phyloP scores from a whole-genome alignment of 1,139 yeast genomes.

The Debaryomyces psychrophilus region DNA sequence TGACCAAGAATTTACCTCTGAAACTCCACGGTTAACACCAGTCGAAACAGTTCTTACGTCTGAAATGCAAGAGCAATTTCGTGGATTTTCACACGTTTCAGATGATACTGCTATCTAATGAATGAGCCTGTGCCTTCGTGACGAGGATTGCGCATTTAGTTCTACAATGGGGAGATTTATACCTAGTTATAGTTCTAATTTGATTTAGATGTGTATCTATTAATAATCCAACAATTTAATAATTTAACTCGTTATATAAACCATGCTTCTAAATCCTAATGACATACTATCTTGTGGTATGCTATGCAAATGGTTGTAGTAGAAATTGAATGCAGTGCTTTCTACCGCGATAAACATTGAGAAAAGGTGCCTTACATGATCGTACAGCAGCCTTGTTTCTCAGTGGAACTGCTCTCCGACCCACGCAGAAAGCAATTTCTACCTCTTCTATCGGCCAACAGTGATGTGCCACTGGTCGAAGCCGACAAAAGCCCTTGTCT shows the following conservation, averaged over 20 bases:
- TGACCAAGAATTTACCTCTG: slow-evolving; percentile 93
- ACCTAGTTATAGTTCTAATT: not conserved
- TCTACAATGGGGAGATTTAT: not conserved
- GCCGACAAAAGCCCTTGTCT: not conserved
- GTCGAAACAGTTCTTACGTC: slow-evolving; percentile 86
- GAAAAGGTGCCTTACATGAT: not conserved
- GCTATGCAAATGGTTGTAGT: not conserved
- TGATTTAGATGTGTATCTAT: not conserved
- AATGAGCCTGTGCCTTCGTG: not conserved
- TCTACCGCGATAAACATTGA: not conserved
- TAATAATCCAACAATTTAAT: not conserved
- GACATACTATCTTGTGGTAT: not conserved
- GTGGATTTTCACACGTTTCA: slow-evolving; percentile 91
- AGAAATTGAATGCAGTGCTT: not conserved
- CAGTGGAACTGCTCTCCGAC: not conserved
- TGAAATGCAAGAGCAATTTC: slow-evolving; percentile 91
- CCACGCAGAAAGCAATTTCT: not conserved
- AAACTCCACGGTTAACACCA: slow-evolving; percentile 94
- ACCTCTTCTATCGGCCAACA: not conserved
- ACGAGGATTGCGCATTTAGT: not conserved
- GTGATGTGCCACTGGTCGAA: not conserved
- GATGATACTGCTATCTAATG: slow-evolving; percentile 57
- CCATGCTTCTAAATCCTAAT: not conserved
- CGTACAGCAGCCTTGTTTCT: not conserved
- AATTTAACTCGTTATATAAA: not conserved